phyloP scores from a whole-genome alignment of 2,329 filamentous ascomycete species.

The Xylariaceae sp. region DNA sequence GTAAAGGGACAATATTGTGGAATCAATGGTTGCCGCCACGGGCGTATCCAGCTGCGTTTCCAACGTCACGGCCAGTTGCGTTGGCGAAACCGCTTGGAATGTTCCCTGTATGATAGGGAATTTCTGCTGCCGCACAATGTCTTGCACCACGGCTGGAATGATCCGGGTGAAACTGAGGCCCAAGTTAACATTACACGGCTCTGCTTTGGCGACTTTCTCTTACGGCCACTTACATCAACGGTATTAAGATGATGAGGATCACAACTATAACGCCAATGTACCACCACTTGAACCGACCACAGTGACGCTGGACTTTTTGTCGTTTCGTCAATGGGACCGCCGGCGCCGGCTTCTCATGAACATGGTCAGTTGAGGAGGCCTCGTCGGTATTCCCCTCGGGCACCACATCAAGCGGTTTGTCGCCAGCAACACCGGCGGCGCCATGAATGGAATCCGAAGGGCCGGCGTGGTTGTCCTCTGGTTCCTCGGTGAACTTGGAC shows the following conservation, averaged over 20 bases:
- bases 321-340: slow-evolving; percentile 29
- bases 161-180: slow-evolving; percentile 40
- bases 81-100: slow-evolving; percentile 33
- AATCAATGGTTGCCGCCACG: slow-evolving; percentile 35
- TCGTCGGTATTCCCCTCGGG: slow-evolving; percentile 20
- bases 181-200: slow-evolving; percentile 5
- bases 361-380: slow-evolving; percentile 27
- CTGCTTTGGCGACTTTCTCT: neutral
- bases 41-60: slow-evolving; percentile 37
- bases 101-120: slow-evolving; percentile 37
- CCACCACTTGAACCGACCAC: slow-evolving; percentile 39
- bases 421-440: slow-evolving; percentile 1
- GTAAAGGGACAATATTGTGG: slow-evolving; percentile 38
- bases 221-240: slow-evolving; percentile 38
- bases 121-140: slow-evolving; percentile 38
- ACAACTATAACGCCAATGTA: slow-evolving; percentile 37
- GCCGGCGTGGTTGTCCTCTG: slow-evolving; percentile 26
- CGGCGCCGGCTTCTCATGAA: slow-evolving; percentile 27
- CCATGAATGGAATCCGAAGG: slow-evolving; percentile 26
- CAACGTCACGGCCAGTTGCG: slow-evolving; percentile 34
- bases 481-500: slow-evolving; percentile 28
- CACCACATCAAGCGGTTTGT: slow-evolving; percentile 8
- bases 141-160: slow-evolving; percentile 42
- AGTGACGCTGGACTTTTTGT: slow-evolving; percentile 39
- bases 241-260: slow-evolving; percentile 41